A percentile compares a stretch with the other conserved stretches of the same genome.
Evolutionary conservation across 208 protist species (phyloP).

Genomic region (Acanthamoeba rhysodes): DNA sequence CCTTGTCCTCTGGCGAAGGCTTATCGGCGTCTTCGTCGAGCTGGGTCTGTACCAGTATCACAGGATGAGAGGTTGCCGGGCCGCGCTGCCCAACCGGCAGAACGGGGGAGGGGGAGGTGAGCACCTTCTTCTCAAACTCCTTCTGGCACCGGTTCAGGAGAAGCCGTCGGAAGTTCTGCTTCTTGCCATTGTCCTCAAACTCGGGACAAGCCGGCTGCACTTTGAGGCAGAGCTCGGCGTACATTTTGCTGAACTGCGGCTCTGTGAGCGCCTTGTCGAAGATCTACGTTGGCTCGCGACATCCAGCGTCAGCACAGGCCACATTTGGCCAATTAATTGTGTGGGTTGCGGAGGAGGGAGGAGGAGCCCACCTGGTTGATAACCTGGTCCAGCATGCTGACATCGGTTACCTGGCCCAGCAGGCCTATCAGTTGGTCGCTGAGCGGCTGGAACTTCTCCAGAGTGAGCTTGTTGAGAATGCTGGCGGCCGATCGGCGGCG

Average conservation of each 20-base stretch:
- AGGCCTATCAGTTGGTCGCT: conserved; percentile 50
- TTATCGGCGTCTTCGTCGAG: neutral
- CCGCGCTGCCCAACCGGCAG: too few species aligned
- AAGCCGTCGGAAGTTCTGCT: conserved; percentile 74
- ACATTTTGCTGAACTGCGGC: conserved; percentile 69
- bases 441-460: conserved; percentile 60
- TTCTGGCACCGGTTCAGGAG: conserved; percentile 85
- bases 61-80: neutral
- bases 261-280: conserved; percentile 78
- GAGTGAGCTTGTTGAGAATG: conserved; percentile 66
- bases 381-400: conserved; percentile 39
- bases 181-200: conserved; percentile 55
- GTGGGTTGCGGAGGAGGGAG: too few species aligned
- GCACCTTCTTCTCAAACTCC: conserved; percentile 81
- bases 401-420: neutral
- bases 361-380: conserved; percentile 44
- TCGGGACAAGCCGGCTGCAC: neutral
- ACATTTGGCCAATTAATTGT: too few species aligned
- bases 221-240: conserved; percentile 75
- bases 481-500: neutral
- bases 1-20: neutral
- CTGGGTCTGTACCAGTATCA: neutral
- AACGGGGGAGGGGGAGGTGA: neutral
- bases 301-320: too few species aligned
- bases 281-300: neutral